A percentile compares a stretch with the other conserved stretches of the same genome.
phyloP scores from a whole-genome alignment of 192 early-diverging fungal genomes.

The Helicostylum pulchrum region DNA sequence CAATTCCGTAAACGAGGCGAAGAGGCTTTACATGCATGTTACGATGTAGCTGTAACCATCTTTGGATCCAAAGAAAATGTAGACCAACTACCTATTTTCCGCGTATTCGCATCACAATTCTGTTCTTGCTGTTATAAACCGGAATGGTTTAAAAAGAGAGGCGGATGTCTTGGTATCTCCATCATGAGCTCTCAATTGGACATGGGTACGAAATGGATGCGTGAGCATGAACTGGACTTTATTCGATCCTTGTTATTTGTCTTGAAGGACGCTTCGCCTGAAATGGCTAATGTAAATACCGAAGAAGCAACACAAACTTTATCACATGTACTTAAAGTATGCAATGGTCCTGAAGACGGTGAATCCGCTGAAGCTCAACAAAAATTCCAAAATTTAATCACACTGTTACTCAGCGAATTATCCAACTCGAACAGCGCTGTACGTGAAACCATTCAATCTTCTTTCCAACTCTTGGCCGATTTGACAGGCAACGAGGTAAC shows the following conservation, averaged over 20 bases:
- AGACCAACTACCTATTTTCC: constrained; percentile 68
- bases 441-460: constrained; percentile 82
- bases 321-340: constrained; percentile 70
- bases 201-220: constrained; percentile 88
- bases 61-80: constrained; percentile 57
- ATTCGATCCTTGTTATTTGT: constrained; percentile 92
- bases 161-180: constrained; percentile 87
- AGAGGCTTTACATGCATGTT: constrained; percentile 58
- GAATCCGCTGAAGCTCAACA: constrained; percentile 46
- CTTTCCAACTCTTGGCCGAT: constrained; percentile 77
- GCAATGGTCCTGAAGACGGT: constrained; percentile 52
- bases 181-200: constrained; percentile 79
- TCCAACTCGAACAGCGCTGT: constrained; percentile 87
- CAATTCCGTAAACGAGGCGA: constrained; percentile 62
- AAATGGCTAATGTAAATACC: constrained; percentile 71
- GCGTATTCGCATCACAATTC: constrained; percentile 78
- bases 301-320: constrained; percentile 72
- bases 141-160: constrained; percentile 82
- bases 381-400: constrained; percentile 78
- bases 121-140: constrained; percentile 90
- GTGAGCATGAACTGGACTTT: constrained; percentile 91
- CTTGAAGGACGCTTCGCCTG: constrained; percentile 84
- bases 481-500: constrained; percentile 78
- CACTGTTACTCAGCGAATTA: constrained; percentile 86
- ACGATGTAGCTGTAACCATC: constrained; percentile 53